A percentile compares a stretch with the other conserved stretches of the same genome.
phyloP scores from a whole-genome alignment of 345 rosid species.

The Citrus glauca region DNA sequence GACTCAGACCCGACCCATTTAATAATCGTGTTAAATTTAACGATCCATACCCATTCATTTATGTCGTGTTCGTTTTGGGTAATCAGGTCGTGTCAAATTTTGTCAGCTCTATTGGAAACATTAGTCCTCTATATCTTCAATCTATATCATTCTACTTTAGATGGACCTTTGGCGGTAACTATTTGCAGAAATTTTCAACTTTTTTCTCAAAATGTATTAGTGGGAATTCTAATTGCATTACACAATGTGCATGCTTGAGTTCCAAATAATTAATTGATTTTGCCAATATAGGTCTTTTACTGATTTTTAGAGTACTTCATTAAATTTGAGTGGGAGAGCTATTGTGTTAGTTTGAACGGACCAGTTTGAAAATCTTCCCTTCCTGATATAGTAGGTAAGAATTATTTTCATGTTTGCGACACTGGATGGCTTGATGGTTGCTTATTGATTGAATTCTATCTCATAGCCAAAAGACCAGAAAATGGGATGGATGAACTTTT shows the following conservation, averaged over 20 bases:
- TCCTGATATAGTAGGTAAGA: slow-evolving; percentile 31
- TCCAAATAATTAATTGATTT: neutral
- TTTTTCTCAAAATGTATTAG: neutral
- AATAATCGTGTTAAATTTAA: no score
- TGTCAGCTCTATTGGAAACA: slow-evolving; percentile 21
- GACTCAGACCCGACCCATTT: no score
- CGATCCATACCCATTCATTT: no score
- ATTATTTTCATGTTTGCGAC: neutral
- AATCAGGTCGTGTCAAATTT: no score
- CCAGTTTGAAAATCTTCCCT: slow-evolving; percentile 29
- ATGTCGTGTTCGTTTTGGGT: no score
- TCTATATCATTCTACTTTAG: slow-evolving; percentile 33
- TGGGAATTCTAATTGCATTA: neutral
- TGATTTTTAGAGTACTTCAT: slow-evolving; percentile 32
- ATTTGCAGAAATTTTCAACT: neutral
- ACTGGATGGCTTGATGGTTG: neutral
- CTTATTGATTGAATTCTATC: neutral
- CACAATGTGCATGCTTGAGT: neutral
- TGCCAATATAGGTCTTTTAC: slow-evolving; percentile 23
- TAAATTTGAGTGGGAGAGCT: slow-evolving; percentile 42
- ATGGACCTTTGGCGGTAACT: slow-evolving; percentile 34
- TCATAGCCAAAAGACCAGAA: slow-evolving; percentile 21
- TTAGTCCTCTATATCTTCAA: slow-evolving; percentile 38
- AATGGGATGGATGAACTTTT: slow-evolving; percentile 14
- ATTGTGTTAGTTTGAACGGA: slow-evolving; percentile 32